These are phyloP conservation scores for Takashimella tepidaria DNA, from an alignment of 1,284 basidiomycete species.

Conservation along the genomic window DNA sequence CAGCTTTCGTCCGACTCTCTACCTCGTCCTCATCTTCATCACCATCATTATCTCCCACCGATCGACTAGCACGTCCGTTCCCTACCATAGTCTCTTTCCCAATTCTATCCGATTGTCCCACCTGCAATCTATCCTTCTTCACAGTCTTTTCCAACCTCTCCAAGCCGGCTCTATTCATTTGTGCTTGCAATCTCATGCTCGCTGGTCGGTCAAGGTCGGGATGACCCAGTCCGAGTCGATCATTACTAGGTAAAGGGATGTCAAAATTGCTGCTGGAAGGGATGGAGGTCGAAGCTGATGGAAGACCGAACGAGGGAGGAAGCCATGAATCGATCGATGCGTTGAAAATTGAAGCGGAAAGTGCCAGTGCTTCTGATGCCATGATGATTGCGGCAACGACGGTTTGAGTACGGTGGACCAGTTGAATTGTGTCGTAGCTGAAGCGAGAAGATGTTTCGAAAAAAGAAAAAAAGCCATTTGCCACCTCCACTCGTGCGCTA, in stretches of 20 bases:
- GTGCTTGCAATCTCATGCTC: not conserved
- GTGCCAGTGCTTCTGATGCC: slow-evolving; percentile 27
- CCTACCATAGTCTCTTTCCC: slow-evolving; percentile 7
- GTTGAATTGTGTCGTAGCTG: no score
- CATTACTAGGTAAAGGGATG: slow-evolving; percentile 10
- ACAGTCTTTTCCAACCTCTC: slow-evolving; percentile 12
- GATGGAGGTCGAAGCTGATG: not conserved
- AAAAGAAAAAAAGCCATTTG: no score
- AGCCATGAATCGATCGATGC: slow-evolving; percentile 39
- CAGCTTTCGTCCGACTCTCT: slow-evolving; percentile 7
- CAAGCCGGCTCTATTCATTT: slow-evolving; percentile 7
- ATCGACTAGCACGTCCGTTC: no score
- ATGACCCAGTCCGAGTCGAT: slow-evolving; percentile 36
- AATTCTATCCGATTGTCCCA: slow-evolving; percentile 12
- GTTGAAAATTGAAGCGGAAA: slow-evolving; percentile 37
- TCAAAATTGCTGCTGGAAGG: slow-evolving; percentile 11
- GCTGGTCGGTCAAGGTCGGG: slow-evolving; percentile 19
- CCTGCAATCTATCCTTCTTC: slow-evolving; percentile 6
- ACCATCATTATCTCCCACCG: not conserved
- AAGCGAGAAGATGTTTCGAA: no score
- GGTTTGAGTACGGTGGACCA: no score
- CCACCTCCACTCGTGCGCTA: no score
- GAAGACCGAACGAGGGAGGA: slow-evolving; percentile 30
- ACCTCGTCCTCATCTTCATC: slow-evolving; percentile 7
- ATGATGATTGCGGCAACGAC: no score